These are phyloP conservation scores for Scheffersomyces titani DNA, from an alignment of 1,139 yeast species.

Conservation along the genomic window DNA sequence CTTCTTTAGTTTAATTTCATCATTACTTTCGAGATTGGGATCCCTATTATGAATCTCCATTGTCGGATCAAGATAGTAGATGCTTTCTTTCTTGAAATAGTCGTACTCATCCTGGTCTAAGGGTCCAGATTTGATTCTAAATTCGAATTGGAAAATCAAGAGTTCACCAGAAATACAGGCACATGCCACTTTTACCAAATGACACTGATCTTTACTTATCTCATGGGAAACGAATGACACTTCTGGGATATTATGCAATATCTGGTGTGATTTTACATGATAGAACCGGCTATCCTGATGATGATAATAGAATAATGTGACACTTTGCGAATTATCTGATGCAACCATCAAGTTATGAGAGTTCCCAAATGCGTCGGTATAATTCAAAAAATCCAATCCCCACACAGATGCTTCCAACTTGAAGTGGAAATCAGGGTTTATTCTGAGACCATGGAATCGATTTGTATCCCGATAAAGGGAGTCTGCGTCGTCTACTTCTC, in stretches of 20 bases:
- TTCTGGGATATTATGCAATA: conserved; percentile 63
- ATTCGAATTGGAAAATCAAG: conserved; percentile 37
- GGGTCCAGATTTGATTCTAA: conserved; percentile 31
- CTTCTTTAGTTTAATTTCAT: conserved; percentile 8
- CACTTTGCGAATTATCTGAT: conserved; percentile 58
- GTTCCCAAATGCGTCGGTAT: conserved; percentile 21
- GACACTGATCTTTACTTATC: conserved; percentile 14
- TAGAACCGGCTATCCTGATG: conserved; percentile 27
- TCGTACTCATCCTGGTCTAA: conserved; percentile 18
- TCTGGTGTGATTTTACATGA: conserved; percentile 39
- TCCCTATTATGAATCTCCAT: conserved; percentile 26
- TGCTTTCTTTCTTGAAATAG: conserved; percentile 11
- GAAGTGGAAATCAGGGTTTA: conserved; percentile 38
- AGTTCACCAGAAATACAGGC: conserved; percentile 54
- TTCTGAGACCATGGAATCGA: conserved; percentile 17
- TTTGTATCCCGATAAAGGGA: conserved; percentile 4
- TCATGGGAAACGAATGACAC: conserved; percentile 40
- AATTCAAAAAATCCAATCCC: conserved; percentile 55
- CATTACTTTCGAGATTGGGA: conserved; percentile 3
- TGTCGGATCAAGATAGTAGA: conserved; percentile 31
- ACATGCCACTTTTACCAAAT: conserved; percentile 32
- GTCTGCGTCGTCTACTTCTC: conserved; percentile 1
- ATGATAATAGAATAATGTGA: conserved; percentile 43
- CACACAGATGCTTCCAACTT: conserved; percentile 55
- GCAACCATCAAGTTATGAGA: conserved; percentile 44